Conservation (phyloP, 2,329 filamentous ascomycete species). For the Pseudocercospora eumusae region DNA sequence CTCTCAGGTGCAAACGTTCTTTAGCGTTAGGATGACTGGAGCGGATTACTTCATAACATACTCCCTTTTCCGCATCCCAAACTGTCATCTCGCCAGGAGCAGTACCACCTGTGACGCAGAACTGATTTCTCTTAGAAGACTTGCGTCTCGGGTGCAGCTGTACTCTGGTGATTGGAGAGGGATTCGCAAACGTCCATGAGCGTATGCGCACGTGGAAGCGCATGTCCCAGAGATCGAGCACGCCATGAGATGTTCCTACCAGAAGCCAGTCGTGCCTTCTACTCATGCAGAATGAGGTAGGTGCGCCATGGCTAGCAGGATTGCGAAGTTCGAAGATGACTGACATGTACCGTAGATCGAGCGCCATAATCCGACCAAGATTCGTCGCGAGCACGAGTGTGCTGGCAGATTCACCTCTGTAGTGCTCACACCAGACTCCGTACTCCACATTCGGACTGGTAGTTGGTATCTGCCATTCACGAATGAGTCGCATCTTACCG, state of each 20-base stretch:
- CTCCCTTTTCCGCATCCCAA: slow-evolving; percentile 90
- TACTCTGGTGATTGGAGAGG: slow-evolving; percentile 76
- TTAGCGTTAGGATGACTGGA: slow-evolving; percentile 60
- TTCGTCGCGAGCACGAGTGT: slow-evolving; percentile 84
- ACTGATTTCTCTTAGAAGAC: slow-evolving; percentile 69
- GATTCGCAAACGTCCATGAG: slow-evolving; percentile 83
- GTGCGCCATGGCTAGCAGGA: slow-evolving; percentile 85
- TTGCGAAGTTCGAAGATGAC: slow-evolving; percentile 79
- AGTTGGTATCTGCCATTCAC: slow-evolving; percentile 73
- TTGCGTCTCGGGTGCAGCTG: slow-evolving; percentile 66
- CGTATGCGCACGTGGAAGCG: slow-evolving; percentile 88
- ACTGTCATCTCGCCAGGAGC: slow-evolving; percentile 86
- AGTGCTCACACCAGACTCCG: slow-evolving; percentile 90
- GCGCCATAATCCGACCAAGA: slow-evolving; percentile 74
- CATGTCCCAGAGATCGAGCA: slow-evolving; percentile 92
- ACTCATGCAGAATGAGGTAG: slow-evolving; percentile 88
- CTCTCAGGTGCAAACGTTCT: slow-evolving; percentile 50
- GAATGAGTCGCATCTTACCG: slow-evolving; percentile 71
- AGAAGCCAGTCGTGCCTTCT: slow-evolving; percentile 85
- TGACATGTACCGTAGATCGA: slow-evolving; percentile 86
- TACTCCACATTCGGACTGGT: slow-evolving; percentile 60
- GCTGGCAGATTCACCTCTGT: slow-evolving; percentile 78
- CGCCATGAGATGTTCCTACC: slow-evolving; percentile 86
- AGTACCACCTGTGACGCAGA: slow-evolving; percentile 86
- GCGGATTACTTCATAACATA: slow-evolving; percentile 87